Base-by-base conservation (phyloP, 2,329 filamentous ascomycete species). In the Verticillium zaregamsianum region DNA sequence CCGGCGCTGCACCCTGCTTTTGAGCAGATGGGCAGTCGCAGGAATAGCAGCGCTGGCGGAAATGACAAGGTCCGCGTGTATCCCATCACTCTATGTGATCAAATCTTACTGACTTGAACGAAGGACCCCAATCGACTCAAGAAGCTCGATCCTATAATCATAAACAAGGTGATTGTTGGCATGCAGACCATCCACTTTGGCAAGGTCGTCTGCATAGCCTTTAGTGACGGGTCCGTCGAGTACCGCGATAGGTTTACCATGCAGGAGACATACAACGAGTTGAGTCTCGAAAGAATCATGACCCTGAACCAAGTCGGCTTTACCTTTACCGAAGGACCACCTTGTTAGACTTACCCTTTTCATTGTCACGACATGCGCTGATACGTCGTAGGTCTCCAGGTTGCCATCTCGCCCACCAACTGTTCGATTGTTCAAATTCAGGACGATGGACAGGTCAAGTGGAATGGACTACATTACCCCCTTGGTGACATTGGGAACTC, bases 301-400 rank as follows among this genome's bases (percentile, higher is more conserved):
- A 90, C 86, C 61, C 80, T 96, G 32, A 80, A 88, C 32, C 91
- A 97, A 72, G 87, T 88, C 55, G 92, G 92, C 1, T 96, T 96
- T 73, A 81, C 83, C 7, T 95, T 90, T 70, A 74, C 83, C 4
- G 81, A 88, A 17, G 84, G 87, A 49, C 82, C 86, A 14, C 84
- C 90, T 63, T 89, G 89, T 90, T 74, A 74, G 83, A 68, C 9
- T 57, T 33, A 35, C 55, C n/a, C 31, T 49, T 52, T 17, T 28
- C 17, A 20, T 33, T 55, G 20, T 33, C 5, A 20, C 5, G 49
- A 56, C 25, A 12, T 9, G 15, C n/a, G n/a, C 54, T 55, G 28
- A 55, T 20, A 17, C 25, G 15, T 58, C 32, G 25, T 52, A 86
- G 84, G 84, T 66, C 74, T 87, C 11, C 84, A 88, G 67, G 79